Percentiles rank a stretch among this genome's conserved stretches.
These are phyloP conservation scores for Saccharum hybrid DNA, from an alignment of 202 grass and related monocot genomes.

Conservation along the genomic window DNA sequence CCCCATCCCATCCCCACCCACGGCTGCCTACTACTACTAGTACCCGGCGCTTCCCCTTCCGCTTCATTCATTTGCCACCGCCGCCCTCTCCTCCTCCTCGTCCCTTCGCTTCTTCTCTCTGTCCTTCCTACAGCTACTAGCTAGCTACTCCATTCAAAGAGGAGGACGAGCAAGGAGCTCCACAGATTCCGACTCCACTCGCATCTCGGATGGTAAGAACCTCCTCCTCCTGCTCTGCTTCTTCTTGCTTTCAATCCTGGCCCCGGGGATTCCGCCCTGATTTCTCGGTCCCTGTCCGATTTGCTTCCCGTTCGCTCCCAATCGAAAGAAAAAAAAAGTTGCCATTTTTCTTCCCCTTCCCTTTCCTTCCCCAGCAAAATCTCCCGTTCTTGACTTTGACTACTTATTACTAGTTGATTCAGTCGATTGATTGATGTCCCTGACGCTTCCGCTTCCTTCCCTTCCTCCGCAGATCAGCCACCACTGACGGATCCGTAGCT, in stretches of 20 bases:
- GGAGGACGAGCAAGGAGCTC: not conserved
- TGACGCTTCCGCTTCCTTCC: not conserved
- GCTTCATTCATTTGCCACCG: not conserved
- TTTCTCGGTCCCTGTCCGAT: constrained; percentile 35
- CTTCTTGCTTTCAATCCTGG: not conserved
- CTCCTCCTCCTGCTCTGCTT: not conserved
- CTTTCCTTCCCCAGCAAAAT: not conserved
- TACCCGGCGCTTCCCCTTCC: not conserved
- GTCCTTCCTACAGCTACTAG: not conserved
- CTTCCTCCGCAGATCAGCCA: constrained; percentile 38
- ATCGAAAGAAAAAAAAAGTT: no score
- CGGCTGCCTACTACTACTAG: not conserved
- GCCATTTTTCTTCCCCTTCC: not conserved
- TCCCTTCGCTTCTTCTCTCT: not conserved
- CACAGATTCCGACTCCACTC: not conserved
- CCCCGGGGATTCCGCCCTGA: constrained; percentile 13
- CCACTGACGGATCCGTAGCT: constrained; percentile 26
- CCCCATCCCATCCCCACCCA: not conserved
- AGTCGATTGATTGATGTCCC: not conserved
- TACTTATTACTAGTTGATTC: no score
- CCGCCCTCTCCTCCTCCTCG: not conserved
- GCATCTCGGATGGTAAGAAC: constrained; percentile 42
- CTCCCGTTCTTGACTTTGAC: constrained; percentile 25
- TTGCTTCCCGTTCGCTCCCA: not conserved
- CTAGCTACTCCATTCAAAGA: not conserved